phyloP scores from a whole-genome alignment of 1,284 basidiomycete genomes.

The Ceratobasidium theobromae region DNA sequence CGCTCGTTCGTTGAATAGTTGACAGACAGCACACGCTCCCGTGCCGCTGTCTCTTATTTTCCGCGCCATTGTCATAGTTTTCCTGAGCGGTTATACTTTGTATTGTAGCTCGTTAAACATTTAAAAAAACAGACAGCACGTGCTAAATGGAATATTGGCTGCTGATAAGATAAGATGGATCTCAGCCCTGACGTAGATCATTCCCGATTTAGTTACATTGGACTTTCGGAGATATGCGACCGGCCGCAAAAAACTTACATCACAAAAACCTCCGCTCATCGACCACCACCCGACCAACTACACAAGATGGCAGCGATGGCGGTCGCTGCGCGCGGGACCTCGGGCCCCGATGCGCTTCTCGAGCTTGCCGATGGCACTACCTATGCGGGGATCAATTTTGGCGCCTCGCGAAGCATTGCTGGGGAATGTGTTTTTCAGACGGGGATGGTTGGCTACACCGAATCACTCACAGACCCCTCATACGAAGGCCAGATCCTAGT shows the following conservation, averaged over 20 bases:
- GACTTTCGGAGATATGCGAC: background rate
- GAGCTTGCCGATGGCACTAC: constrained; percentile 92
- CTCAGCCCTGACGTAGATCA: no score
- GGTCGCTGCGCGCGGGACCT: background rate
- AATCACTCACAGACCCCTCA: constrained; percentile 97
- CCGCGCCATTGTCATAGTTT: no score
- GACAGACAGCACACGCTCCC: no score
- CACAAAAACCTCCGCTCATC: background rate
- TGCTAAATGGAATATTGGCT: no score
- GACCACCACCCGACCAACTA: background rate
- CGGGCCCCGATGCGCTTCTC: constrained; percentile 63
- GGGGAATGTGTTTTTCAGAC: constrained; percentile 99
- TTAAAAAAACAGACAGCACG: no score
- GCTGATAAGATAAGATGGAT: background rate
- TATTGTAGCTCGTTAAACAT: no score
- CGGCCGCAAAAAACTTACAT: background rate
- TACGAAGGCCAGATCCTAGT: constrained; percentile 99
- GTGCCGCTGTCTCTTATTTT: no score
- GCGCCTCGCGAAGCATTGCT: constrained; percentile 88
- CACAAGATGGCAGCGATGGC: background rate
- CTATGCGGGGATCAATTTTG: constrained; percentile 90
- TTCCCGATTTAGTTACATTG: background rate
- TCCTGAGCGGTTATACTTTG: no score
- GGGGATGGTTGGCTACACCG: constrained; percentile 99
- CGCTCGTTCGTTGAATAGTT: no score